Percentiles rank a stretch among this genome's conserved stretches.
Conservation (phyloP, 179 eudicot genomes). For the Heliamphora pulchella region DNA sequence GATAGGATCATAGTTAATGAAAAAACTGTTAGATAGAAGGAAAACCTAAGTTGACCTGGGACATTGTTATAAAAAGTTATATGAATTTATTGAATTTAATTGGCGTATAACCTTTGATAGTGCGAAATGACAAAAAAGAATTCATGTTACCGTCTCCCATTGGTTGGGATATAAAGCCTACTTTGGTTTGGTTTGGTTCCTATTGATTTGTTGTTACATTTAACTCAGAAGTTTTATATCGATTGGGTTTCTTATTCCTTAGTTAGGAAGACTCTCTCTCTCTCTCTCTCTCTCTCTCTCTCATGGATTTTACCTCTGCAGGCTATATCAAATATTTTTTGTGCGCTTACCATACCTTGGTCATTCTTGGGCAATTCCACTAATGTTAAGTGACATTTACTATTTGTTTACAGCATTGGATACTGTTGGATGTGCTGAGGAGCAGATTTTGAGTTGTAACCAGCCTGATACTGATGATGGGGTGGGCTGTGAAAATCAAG, state of each 20-base stretch:
- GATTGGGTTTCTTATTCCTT: constrained; percentile 9
- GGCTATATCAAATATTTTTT: background rate
- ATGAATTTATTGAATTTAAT: no score
- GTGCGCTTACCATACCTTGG: background rate
- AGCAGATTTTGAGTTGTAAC: constrained; percentile 34
- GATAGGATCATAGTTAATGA: no score
- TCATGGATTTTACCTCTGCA: background rate
- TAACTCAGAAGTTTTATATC: background rate
- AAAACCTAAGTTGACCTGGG: no score
- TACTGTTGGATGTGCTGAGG: constrained; percentile 34
- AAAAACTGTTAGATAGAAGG: no score
- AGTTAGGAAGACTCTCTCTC: background rate
- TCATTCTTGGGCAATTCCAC: constrained; percentile 3
- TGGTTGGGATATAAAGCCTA: no score
- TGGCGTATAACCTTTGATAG: no score
- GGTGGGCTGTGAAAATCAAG: constrained; percentile 34
- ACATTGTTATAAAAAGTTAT: no score
- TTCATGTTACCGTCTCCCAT: no score
- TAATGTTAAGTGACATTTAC: constrained; percentile 26
- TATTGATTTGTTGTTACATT: no score
- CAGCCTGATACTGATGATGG: constrained; percentile 35
- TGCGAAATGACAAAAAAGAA: no score
- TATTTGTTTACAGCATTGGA: constrained; percentile 39
- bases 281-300: background rate
- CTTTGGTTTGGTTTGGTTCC: no score